Evolutionary conservation across 1,284 basidiomycete genomes (phyloP), one percentile per base, ranked within the genome.

Genomic region (Pseudozyma flocculosa): DNA sequence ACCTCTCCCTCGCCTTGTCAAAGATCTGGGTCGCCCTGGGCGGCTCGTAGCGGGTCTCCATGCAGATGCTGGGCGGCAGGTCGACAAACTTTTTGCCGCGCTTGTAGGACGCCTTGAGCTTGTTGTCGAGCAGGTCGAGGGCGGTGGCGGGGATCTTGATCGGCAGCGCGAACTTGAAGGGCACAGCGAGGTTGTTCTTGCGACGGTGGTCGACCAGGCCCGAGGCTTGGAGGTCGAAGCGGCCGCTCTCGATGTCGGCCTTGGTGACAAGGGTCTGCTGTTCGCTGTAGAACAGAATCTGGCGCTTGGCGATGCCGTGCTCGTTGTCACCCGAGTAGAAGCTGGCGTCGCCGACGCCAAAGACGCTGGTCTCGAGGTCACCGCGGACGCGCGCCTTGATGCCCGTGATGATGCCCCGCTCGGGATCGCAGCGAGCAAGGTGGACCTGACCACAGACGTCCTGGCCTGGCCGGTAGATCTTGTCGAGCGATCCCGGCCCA

Each of bases 371-470:
- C 26, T 65, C 62, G 40, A 65, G 54, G 37, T 65, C 62, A 14
- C 62, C 62, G 32, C 62, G 50, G 30, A 65, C 59, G 21, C 62
- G 50, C 3, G 62, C 62, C 41, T 65, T 65, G 58, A 65, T 61
- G 14, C 62, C 62, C 11, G 54, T 65, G 36, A 61, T 54, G 44
- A 51, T 32, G 24, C 62, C 62, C 10, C 62, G 56, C 26, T 65
- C 62, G 10, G 62, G 62, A 26, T 65, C 62, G 38, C 57, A 47
- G 21, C 52, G 58, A 22, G 61, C 58, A 5, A 65, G 46, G 19
- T 65, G 62, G n/a, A 65, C 62, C 5, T 58, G 57, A 3, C 62
- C 62, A 43, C 57, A 54, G 52, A 65, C 60, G 48, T 65, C 62
- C 46, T 65, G 54, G 17, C 62, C 62, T 2, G 62, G 62, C 21